Evolutionary conservation across 352 stramenopile genomes (phyloP).

Genomic region (Blastocystis sp.): DNA sequence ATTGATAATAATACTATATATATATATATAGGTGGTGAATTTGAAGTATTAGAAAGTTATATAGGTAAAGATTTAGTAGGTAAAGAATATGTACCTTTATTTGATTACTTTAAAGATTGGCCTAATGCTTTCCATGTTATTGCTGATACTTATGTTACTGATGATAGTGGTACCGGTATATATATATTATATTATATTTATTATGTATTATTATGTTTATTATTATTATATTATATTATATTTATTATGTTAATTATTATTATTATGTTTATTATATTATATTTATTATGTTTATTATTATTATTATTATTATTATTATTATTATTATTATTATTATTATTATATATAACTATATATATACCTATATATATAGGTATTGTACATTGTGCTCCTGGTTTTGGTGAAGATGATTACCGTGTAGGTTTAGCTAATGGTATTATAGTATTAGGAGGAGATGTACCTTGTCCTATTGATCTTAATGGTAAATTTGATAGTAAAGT

Average conservation of each 20-base stretch:
- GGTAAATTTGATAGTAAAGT: constrained; percentile 64
- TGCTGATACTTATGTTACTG: constrained; percentile 88
- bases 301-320: too few relatives aligned
- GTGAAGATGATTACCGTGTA: constrained; percentile 98
- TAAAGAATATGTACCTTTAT: constrained; percentile 81
- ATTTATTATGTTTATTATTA: too few relatives aligned
- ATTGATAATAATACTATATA: too few relatives aligned
- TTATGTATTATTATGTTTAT: too few relatives aligned
- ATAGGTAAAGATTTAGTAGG: constrained; percentile 73
- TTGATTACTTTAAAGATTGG: constrained; percentile 72
- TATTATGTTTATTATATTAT: too few relatives aligned
- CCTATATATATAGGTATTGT: too few relatives aligned
- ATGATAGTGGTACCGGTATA: constrained; percentile 69
- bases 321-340: too few relatives aligned
- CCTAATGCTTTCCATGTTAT: constrained; percentile 76
- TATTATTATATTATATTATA: too few relatives aligned
- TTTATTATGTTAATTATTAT: too few relatives aligned
- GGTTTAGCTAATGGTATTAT: constrained; percentile 79
- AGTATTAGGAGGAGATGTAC: constrained; percentile 70
- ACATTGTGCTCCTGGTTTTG: constrained; percentile 90
- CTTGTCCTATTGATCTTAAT: constrained; percentile 85
- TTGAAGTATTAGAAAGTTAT: constrained; percentile 65
- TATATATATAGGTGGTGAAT: constrained; percentile 62
- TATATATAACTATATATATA: too few relatives aligned
- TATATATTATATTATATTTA: too few relatives aligned